phyloP scores from a whole-genome alignment of 495 filamentous ascomycete species.

The Aspergillus sparsus region DNA sequence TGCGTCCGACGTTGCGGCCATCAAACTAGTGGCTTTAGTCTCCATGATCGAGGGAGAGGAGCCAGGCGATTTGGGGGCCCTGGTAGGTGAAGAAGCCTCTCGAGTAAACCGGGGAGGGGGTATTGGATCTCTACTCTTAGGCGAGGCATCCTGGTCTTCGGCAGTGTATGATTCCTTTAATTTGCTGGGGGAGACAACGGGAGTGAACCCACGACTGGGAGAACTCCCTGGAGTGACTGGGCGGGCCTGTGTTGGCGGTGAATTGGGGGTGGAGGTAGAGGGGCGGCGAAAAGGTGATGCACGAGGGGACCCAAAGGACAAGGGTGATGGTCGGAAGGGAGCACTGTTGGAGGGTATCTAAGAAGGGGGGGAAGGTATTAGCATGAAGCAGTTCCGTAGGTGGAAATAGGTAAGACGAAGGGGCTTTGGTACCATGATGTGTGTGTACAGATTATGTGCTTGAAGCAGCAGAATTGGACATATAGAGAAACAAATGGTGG shows the following conservation, averaged over 20 bases:
- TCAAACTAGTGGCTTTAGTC: constrained; percentile 32
- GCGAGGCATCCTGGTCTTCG: constrained; percentile 37
- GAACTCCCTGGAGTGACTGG: constrained; percentile 46
- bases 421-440: constrained; percentile 31
- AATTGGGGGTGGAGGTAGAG: constrained; percentile 48
- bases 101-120: constrained; percentile 44
- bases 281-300: constrained; percentile 76
- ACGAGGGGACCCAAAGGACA: constrained; percentile 68
- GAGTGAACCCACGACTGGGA: constrained; percentile 46
- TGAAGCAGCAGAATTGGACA: neutral
- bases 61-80: constrained; percentile 36
- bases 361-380: constrained; percentile 2
- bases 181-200: constrained; percentile 49
- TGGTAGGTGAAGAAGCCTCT: constrained; percentile 45
- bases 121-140: constrained; percentile 35
- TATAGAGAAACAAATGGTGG: neutral
- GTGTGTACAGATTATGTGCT: neutral
- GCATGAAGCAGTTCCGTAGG: neutral
- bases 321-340: constrained; percentile 69
- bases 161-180: constrained; percentile 51
- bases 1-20: constrained; percentile 46
- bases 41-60: constrained; percentile 32
- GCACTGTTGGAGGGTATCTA: constrained; percentile 41
- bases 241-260: constrained; percentile 44
- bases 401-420: neutral